Evolutionary conservation across 2,329 filamentous ascomycete genomes (phyloP).

Genomic region (Harringtonia aguacate): DNA sequence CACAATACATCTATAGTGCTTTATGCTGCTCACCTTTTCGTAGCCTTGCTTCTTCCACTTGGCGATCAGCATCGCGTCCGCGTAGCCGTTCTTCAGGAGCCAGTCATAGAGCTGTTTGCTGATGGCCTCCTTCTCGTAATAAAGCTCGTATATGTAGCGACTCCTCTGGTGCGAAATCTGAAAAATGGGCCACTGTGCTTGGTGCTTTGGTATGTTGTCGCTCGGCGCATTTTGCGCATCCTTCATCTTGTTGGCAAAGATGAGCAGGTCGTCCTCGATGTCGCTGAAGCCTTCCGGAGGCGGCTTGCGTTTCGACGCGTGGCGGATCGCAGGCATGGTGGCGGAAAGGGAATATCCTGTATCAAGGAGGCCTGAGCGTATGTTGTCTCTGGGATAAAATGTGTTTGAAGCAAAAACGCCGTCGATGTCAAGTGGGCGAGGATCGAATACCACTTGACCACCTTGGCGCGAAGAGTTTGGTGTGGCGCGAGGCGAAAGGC

Average conservation of each 20-base stretch:
- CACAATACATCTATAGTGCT: too few species aligned
- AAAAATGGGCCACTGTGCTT: conserved; percentile 94
- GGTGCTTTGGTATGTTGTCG: conserved; percentile 71
- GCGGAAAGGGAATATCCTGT: too few species aligned
- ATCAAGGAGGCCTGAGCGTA: too few species aligned
- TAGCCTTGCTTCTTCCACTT: conserved; percentile 99
- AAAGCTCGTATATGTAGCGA: conserved; percentile 93
- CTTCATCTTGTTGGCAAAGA: conserved; percentile 87
- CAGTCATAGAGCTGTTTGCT: conserved; percentile 88
- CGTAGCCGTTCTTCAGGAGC: conserved; percentile 93
- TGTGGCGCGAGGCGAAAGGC: neutral
- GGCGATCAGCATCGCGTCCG: conserved; percentile 88
- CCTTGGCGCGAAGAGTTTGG: neutral
- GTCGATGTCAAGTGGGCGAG: too few species aligned
- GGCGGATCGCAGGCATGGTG: conserved; percentile 66
- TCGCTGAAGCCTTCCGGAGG: conserved; percentile 81
- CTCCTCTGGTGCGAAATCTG: conserved; percentile 89
- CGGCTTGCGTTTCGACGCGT: conserved; percentile 66
- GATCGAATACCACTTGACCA: too few species aligned
- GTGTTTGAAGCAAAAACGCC: neutral
- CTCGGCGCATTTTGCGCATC: conserved; percentile 85
- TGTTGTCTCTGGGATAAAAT: too few species aligned
- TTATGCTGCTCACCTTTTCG: conserved; percentile 66
- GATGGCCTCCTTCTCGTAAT: conserved; percentile 96
- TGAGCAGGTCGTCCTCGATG: conserved; percentile 76